Percentiles rank a stretch among this genome's conserved stretches.
These are phyloP conservation scores for Solanum tarijense DNA, from an alignment of 257 asterid species.

Conservation along the genomic window DNA sequence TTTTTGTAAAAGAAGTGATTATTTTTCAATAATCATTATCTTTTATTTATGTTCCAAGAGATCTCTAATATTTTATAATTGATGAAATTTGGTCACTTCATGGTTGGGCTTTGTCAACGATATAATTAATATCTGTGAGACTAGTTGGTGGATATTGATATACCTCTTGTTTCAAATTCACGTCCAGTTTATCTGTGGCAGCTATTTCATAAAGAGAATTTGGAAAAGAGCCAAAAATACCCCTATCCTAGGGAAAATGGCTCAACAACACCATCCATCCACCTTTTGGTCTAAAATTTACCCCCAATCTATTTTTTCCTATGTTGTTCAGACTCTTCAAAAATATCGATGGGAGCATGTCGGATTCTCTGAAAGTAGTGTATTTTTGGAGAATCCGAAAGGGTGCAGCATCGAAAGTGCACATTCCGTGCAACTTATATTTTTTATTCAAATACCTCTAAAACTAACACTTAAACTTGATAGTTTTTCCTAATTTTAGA, in stretches of 20 bases:
- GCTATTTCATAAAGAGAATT: background rate
- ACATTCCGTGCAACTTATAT: background rate
- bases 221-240: background rate
- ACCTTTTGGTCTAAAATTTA: background rate
- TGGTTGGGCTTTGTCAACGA: background rate
- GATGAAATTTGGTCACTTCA: background rate
- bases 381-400: background rate
- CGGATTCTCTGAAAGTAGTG: background rate
- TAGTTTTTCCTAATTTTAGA: background rate
- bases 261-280: background rate
- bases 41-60: background rate
- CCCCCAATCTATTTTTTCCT: background rate
- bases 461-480: background rate
- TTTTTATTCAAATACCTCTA: background rate
- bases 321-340: background rate
- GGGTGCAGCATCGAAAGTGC: background rate
- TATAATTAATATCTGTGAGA: background rate
- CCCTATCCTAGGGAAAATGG: background rate
- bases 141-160: background rate
- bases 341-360: background rate
- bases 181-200: background rate
- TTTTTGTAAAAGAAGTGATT: background rate
- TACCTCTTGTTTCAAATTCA: background rate
- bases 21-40: background rate
- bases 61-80: background rate